These are phyloP conservation scores for Cenchrus fungigraminus DNA, from an alignment of 176 grass and related monocot species.

Conservation along the genomic window DNA sequence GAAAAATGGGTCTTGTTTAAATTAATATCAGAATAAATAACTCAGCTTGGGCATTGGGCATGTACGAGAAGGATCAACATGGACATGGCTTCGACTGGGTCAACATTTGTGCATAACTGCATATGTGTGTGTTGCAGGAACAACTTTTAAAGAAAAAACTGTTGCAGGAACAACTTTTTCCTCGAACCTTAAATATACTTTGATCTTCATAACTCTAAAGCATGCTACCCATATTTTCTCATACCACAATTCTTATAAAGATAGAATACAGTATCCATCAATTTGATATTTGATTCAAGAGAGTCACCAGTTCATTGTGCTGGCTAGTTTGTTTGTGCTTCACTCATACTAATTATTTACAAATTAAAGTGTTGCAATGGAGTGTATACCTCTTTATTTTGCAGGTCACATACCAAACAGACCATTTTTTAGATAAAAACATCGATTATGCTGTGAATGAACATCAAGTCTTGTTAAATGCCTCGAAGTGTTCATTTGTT, in stretches of 20 bases:
- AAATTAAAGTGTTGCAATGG: not conserved
- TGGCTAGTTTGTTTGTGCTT: not conserved
- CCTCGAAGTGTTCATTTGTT: conserved; percentile 87
- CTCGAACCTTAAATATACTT: not conserved
- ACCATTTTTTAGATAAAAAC: conserved; percentile 95
- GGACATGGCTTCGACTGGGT: not conserved
- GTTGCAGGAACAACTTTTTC: not conserved
- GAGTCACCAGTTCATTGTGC: conserved; percentile 1
- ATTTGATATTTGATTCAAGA: not conserved
- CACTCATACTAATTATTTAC: not conserved
- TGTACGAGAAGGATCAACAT: conserved; percentile 20
- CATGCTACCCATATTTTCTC: not conserved
- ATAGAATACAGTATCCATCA: not conserved
- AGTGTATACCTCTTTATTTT: conserved; percentile 33
- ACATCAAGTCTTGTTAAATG: conserved; percentile 84
- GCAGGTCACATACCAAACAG: conserved; percentile 92
- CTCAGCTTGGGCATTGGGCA: not conserved
- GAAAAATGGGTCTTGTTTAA: not conserved
- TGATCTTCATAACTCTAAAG: not conserved
- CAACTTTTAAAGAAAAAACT: too few species aligned
- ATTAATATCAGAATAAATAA: not conserved
- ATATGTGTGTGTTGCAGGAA: not conserved
- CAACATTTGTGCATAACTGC: conserved; percentile 16
- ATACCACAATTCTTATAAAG: not conserved
- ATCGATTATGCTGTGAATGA: conserved; percentile 98